Conservation (phyloP, 2,329 filamentous ascomycete genomes). For the Magnaporthiopsis incrustans region DNA sequence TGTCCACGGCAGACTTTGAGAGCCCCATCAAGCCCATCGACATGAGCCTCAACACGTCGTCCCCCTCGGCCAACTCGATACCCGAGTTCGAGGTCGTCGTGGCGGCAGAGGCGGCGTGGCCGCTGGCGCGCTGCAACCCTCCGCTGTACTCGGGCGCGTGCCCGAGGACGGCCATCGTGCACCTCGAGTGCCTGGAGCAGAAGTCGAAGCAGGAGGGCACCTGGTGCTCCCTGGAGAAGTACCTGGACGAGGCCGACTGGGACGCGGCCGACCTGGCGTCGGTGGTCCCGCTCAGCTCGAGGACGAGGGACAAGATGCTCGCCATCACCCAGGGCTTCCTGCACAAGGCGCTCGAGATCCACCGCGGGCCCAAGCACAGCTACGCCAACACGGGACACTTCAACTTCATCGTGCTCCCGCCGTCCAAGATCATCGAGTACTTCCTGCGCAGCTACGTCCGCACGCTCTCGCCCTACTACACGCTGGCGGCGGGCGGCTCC, state of each 20-base stretch:
- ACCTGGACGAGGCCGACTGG: slow-evolving; percentile 29
- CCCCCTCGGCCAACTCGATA: slow-evolving; percentile 22
- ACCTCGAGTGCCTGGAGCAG: slow-evolving; percentile 42
- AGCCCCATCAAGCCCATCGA: slow-evolving; percentile 22
- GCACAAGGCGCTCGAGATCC: slow-evolving; percentile 62
- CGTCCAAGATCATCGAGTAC: slow-evolving; percentile 57
- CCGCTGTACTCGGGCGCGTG: slow-evolving; percentile 35
- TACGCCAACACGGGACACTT: slow-evolving; percentile 32
- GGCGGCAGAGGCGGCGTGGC: slow-evolving; percentile 41
- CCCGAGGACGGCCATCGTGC: slow-evolving; percentile 41
- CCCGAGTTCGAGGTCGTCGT: slow-evolving; percentile 39
- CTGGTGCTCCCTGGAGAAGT: slow-evolving; percentile 36
- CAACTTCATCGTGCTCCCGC: slow-evolving; percentile 58
- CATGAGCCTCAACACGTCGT: slow-evolving; percentile 18
- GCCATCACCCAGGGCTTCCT: slow-evolving; percentile 64
- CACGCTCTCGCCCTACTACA: slow-evolving; percentile 59
- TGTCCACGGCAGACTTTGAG: slow-evolving; percentile 33
- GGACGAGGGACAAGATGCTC: slow-evolving; percentile 60
- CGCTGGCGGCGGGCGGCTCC: slow-evolving; percentile 49
- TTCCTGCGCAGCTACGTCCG: slow-evolving; percentile 60
- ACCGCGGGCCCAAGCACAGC: slow-evolving; percentile 41
- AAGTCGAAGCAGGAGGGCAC: slow-evolving; percentile 39
- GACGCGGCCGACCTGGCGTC: slow-evolving; percentile 28
- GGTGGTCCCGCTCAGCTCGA: slow-evolving; percentile 35
- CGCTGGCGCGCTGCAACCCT: slow-evolving; percentile 41